A percentile compares a stretch with the other conserved stretches of the same genome.
phyloP scores from a whole-genome alignment of 139 green algal species.

The Chlorella sp. region DNA sequence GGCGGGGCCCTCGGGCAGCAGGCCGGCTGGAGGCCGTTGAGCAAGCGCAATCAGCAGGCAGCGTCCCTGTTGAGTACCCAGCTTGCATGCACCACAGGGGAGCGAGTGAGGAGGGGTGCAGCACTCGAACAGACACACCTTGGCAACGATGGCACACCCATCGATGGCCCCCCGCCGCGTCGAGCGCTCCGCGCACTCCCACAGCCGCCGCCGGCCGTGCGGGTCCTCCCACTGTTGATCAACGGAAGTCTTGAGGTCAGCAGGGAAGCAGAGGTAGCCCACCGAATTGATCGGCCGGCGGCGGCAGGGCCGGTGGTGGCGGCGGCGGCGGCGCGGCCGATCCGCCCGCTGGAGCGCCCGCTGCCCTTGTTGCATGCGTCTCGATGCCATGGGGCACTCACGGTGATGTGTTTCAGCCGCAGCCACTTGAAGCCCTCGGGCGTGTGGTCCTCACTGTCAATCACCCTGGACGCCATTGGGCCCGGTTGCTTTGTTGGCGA shows the following conservation, averaged over 20 bases:
- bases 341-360: too few relatives aligned
- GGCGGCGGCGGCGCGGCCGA: neutral
- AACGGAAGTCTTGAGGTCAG: too few relatives aligned
- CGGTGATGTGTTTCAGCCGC: slow-evolving; percentile 40
- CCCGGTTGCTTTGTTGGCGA: too few relatives aligned
- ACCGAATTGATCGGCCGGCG: too few relatives aligned
- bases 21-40: too few relatives aligned
- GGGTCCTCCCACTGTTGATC: slow-evolving; percentile 53
- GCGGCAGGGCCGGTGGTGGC: neutral
- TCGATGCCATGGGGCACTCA: too few relatives aligned
- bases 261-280: slow-evolving; percentile 1
- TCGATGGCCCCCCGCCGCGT: slow-evolving; percentile 53
- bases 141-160: slow-evolving; percentile 56
- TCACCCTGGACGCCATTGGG: slow-evolving; percentile 6
- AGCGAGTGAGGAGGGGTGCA: too few relatives aligned
- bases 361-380: too few relatives aligned
- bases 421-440: slow-evolving; percentile 57
- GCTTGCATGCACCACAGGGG: too few relatives aligned
- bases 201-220: slow-evolving; percentile 46
- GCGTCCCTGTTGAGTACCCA: too few relatives aligned
- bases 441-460: slow-evolving; percentile 37
- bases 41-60: too few relatives aligned
- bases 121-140: slow-evolving; percentile 4
- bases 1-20: too few relatives aligned
- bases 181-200: slow-evolving; percentile 60